Evolutionary conservation across 2,329 filamentous ascomycete genomes (phyloP).

Genomic region (Chalara sp.): DNA sequence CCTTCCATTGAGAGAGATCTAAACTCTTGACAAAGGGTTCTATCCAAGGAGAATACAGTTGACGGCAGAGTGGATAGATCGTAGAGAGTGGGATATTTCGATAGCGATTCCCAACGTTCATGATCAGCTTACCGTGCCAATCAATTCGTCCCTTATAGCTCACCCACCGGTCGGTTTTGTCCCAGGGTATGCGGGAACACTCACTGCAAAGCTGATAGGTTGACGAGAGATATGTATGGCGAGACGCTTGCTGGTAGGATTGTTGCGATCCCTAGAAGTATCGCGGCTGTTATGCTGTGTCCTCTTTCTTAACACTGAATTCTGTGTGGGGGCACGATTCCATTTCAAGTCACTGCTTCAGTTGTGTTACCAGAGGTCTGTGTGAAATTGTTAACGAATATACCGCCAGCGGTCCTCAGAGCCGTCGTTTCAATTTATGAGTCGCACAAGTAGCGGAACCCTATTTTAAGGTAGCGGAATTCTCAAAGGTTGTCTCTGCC

Average conservation of each 20-base stretch:
- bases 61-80: not conserved
- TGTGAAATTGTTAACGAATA: slow-evolving; percentile 1
- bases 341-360: not conserved
- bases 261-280: slow-evolving; percentile 3
- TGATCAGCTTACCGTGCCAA: slow-evolving; percentile 2
- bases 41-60: slow-evolving; percentile 2
- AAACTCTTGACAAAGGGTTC: slow-evolving; percentile 4
- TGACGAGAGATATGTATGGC: slow-evolving; percentile 3
- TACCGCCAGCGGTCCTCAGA: not conserved
- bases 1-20: slow-evolving; percentile 2
- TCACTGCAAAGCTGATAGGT: slow-evolving; percentile 2
- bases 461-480: slow-evolving; percentile 2
- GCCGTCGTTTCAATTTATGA: slow-evolving; percentile 3
- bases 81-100: slow-evolving; percentile 2
- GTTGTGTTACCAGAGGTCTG: slow-evolving; percentile 1
- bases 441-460: slow-evolving; percentile 2
- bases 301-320: slow-evolving; percentile 5
- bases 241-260: slow-evolving; percentile 3
- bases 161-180: slow-evolving; percentile 3
- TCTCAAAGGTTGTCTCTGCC: not conserved
- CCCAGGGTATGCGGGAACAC: slow-evolving; percentile 2
- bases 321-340: not conserved
- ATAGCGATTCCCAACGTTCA: slow-evolving; percentile 2
- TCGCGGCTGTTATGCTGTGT: slow-evolving; percentile 1
- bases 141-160: slow-evolving; percentile 2